Base-by-base conservation (phyloP, 2,329 filamentous ascomycete genomes). In the Arachnopeziza araneosa region DNA sequence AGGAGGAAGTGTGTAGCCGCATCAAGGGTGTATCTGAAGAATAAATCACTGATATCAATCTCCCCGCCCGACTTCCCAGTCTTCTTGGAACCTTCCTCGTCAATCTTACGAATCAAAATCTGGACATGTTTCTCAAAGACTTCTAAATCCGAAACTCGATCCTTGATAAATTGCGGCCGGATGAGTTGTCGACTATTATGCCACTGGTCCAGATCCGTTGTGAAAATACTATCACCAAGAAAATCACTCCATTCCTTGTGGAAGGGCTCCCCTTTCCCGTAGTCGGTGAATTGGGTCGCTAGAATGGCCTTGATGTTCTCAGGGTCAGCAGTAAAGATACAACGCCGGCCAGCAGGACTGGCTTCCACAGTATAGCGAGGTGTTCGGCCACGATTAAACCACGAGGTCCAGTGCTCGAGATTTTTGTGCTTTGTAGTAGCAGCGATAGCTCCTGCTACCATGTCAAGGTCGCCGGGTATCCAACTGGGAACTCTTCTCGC, bases 291-390 rank as follows among this genome's bases (percentile, higher is more conserved):
- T 70, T 96, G 91, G 1, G 88, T 89, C 0, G 92, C 90, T n/a
- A 97, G 79, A 23, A 97, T 81, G 6, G 93, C 90, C 74, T 96
- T 96, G 77, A 96, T 89, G 71, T 96, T 96, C 69, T 96, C 91
- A 0, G 89, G 89, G 66, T 96, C 91, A 5, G 83, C 83, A 0
- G 93, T 96, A 69, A 95, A 81, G 61, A 96, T 73, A 9, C 63
- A 52, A 8, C 69, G 65, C 6, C 63, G 61, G 19, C 69, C 67
- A 19, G 56, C 67, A 12, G 64, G 64, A 8, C 50, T 36, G 12
- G 76, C 72, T 74, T 93, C 89, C 49, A 80, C 75, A 0, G 89
- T 93, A 66, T 79, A 85, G n/a, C 26, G 69, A 14, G 70, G 72
- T 19, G 74, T 73, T 19, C 2, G 17, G 36, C 12, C 10, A 17